phyloP scores from a whole-genome alignment of 768 basidiomycete genomes.

The Leccinum boreale region DNA sequence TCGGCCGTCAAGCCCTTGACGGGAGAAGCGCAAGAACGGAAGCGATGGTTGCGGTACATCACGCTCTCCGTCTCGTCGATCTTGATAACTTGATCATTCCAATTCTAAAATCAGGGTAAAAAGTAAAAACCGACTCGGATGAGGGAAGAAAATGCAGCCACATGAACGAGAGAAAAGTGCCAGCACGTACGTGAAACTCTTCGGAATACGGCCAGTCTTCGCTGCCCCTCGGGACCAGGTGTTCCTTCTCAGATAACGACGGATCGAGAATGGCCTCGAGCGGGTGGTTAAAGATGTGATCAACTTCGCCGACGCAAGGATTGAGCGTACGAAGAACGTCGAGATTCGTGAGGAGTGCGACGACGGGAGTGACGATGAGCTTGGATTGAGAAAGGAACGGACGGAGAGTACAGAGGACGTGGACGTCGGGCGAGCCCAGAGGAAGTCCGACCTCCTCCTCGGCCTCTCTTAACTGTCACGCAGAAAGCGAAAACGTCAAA shows the following conservation, averaged over 20 bases:
- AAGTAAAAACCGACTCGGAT: not conserved
- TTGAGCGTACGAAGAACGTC: slow-evolving; percentile 47
- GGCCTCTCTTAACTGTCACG: slow-evolving; percentile 71
- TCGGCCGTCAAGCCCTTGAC: slow-evolving; percentile 84
- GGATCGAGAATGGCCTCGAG: slow-evolving; percentile 72
- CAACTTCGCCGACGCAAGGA: slow-evolving; percentile 67
- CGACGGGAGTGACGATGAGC: slow-evolving; percentile 75
- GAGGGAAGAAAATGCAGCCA: not conserved
- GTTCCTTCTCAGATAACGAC: slow-evolving; percentile 35
- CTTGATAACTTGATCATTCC: slow-evolving; percentile 42
- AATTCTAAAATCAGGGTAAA: slow-evolving; percentile 40
- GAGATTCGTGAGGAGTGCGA: slow-evolving; percentile 61
- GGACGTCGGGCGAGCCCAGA: slow-evolving; percentile 49
- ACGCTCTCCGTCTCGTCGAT: slow-evolving; percentile 47
- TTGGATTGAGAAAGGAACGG: slow-evolving; percentile 67
- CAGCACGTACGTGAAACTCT: slow-evolving; percentile 60
- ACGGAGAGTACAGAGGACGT: slow-evolving; percentile 57
- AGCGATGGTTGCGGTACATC: slow-evolving; percentile 79
- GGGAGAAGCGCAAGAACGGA: slow-evolving; percentile 73
- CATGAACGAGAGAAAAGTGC: not conserved
- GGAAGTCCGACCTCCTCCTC: slow-evolving; percentile 81
- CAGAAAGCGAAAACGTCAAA: not conserved
- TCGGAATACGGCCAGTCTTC: slow-evolving; percentile 81
- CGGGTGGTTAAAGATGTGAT: slow-evolving; percentile 76
- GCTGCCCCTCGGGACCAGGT: slow-evolving; percentile 53